phyloP scores from a whole-genome alignment of 345 rosid species.

The Excoecaria agallocha region DNA sequence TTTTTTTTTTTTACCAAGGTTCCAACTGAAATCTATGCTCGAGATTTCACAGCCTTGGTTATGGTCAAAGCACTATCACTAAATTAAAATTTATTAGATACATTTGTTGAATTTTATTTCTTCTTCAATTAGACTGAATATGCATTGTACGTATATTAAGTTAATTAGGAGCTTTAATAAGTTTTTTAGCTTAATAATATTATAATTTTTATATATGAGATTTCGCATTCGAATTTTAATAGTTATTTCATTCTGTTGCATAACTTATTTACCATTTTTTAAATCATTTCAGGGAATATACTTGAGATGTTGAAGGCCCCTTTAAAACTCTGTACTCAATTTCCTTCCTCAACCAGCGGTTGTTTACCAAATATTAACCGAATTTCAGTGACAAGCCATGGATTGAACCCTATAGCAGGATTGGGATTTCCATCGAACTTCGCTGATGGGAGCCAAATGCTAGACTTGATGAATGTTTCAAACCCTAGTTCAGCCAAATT shows the following conservation, averaged over 20 bases:
- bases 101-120: neutral
- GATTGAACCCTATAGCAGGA: neutral
- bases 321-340: neutral
- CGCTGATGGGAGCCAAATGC: neutral
- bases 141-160: too few relatives aligned
- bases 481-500: neutral
- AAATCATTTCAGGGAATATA: conserved; percentile 6
- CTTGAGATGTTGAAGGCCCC: neutral
- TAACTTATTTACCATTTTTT: neutral
- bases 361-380: neutral
- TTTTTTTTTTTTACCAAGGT: too few relatives aligned
- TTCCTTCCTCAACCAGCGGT: neutral
- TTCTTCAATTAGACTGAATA: too few relatives aligned
- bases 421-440: neutral
- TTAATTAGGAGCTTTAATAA: too few relatives aligned
- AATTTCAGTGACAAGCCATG: neutral
- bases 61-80: too few relatives aligned
- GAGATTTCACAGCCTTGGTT: too few relatives aligned
- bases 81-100: too few relatives aligned
- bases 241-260: neutral
- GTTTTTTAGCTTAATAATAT: too few relatives aligned
- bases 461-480: neutral
- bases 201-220: too few relatives aligned
- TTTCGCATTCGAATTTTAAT: neutral
- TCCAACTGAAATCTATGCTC: too few relatives aligned